Evolutionary conservation across 2,329 filamentous ascomycete species (phyloP), one percentile per base, ranked within the genome.

Genomic region (Ophiostoma triangulosporum): DNA sequence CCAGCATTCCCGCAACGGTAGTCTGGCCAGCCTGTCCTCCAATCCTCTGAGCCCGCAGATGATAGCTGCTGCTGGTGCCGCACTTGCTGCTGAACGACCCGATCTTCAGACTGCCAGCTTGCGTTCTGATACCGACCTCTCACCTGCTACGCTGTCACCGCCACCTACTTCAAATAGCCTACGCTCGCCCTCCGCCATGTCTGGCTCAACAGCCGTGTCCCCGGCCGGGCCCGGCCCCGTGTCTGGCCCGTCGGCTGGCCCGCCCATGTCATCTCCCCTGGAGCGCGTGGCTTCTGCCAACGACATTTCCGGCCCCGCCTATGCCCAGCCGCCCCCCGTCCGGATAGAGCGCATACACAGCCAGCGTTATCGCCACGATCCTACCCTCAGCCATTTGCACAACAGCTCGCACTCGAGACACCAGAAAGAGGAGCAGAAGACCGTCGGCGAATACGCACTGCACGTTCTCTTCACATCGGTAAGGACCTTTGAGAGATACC

Each of bases 371-470:
- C 81, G 84, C 59, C 79, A 84, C 62, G 85, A 89, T 58, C 83
- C 87, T 64, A 72, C 76, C 7, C 84, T 85, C 63, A 81, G 89
- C 57, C 83, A 88, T 64, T 72, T 76, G 6, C 84, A 86, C 63
- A 81, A 90, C 63, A 84, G 83, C 60, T 87, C 86, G 15, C 83
- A 88, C 62, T 91, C 83, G 50, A 77, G 80, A 53, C 80, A 84
- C 62, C 79, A 80, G 60, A 80, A 84, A 52, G 88, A 95, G 58
- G 80, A 85, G 61, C 79, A 80, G 61, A 80, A 84, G 52, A 96
- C 90, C 0, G 90, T 96, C n/a, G 90, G 89, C 53, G 93, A 98
- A 72, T 97, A 95, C 77, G 93, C 93, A 20, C 73, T 98, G 57
- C 91, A 97, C 68, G 91, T 97, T 61, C 73, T 98, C 43, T 96